Evolutionary conservation across 495 filamentous ascomycete genomes (phyloP).

Genomic region (Talaromyces stipitatus): DNA sequence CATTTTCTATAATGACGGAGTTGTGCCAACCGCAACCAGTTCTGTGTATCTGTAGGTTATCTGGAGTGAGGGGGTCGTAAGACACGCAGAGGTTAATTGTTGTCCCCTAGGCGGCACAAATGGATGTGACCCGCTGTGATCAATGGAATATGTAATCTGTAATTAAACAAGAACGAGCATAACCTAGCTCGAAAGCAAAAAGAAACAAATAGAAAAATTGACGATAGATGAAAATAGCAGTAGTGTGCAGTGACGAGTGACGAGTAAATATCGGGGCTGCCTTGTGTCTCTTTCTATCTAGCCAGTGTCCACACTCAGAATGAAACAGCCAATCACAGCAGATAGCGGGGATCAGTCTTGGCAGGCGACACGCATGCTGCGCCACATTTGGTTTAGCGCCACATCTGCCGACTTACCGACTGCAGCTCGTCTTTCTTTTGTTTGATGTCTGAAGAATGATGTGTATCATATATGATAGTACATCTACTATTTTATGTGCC

Average conservation of each 20-base stretch:
- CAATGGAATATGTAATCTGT: background rate
- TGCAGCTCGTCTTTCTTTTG: background rate
- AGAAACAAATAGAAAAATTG: background rate
- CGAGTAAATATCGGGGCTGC: background rate
- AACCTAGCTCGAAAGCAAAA: background rate
- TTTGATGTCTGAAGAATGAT: no score
- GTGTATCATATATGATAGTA: no score
- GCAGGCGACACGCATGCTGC: background rate
- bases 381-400: background rate
- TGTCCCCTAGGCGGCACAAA: background rate
- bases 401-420: background rate
- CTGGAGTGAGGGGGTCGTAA: background rate
- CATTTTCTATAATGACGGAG: slow-evolving; percentile 1
- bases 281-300: background rate
- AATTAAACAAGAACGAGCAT: background rate
- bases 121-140: background rate
- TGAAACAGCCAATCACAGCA: background rate
- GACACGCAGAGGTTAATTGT: background rate
- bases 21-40: slow-evolving; percentile 10
- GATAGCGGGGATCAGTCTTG: background rate
- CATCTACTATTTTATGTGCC: no score
- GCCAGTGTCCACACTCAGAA: background rate
- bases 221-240: background rate
- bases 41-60: slow-evolving; percentile 8
- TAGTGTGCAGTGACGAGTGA: background rate